Conservation (phyloP, 1,284 basidiomycete species). For the Leccinum ambiguum region DNA sequence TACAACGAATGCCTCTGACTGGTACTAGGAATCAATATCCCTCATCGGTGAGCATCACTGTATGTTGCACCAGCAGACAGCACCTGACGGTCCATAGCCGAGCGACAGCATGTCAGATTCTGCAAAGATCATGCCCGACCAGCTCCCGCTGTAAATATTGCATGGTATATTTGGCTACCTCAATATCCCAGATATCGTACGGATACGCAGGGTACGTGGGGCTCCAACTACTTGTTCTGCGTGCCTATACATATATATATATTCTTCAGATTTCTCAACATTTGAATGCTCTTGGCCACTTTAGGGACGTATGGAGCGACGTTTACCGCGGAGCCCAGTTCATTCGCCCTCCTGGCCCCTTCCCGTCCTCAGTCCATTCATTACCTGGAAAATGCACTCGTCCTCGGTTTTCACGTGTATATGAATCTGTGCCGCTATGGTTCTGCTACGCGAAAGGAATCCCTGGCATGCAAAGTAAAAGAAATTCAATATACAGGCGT, state of each 20-base stretch:
- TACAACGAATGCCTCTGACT: not conserved
- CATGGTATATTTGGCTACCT: constrained; percentile 13
- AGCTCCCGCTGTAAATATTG: constrained; percentile 19
- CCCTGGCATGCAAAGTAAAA: constrained; percentile 1
- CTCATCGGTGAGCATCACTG: too few relatives aligned
- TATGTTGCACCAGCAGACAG: too few relatives aligned
- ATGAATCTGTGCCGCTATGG: constrained; percentile 7
- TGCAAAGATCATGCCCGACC: constrained; percentile 4
- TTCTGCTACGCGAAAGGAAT: not conserved
- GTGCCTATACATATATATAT: not conserved
- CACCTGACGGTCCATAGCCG: not conserved
- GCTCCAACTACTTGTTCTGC: not conserved
- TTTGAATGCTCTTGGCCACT: constrained; percentile 11
- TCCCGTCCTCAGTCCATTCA: constrained; percentile 15
- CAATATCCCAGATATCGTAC: constrained; percentile 18
- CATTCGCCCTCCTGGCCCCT: constrained; percentile 24
- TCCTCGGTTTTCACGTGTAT: constrained; percentile 15
- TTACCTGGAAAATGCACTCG: constrained; percentile 17
- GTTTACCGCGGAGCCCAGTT: constrained; percentile 17
- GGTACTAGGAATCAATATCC: not conserved
- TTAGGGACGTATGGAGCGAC: constrained; percentile 17
- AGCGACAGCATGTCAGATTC: constrained; percentile 3
- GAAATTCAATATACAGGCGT: constrained; percentile 18
- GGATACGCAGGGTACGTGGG: constrained; percentile 19
- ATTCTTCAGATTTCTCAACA: constrained; percentile 18